Evolutionary conservation across 192 early-diverging fungal genomes (phyloP).

Genomic region (Coemansia brasiliensis): DNA sequence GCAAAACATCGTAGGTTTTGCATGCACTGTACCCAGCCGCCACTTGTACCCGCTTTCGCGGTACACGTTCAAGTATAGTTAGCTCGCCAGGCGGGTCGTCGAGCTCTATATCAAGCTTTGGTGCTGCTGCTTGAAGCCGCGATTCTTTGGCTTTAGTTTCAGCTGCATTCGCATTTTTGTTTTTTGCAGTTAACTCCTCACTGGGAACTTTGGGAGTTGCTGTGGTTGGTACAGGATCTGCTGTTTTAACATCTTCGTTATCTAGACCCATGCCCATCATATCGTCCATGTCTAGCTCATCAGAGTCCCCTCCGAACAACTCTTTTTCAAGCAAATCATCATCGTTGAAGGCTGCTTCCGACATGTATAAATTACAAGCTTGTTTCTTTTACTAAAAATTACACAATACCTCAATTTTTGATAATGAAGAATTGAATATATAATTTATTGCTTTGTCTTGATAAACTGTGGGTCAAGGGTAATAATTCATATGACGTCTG

Average conservation of each 20-base stretch:
- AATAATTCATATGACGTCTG: no score
- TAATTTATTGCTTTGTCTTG: no score
- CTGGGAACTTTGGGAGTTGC: neutral
- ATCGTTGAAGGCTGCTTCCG: slow-evolving; percentile 41
- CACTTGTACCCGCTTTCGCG: neutral
- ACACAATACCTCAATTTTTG: no score
- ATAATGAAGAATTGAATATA: no score
- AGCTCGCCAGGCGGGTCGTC: slow-evolving; percentile 43
- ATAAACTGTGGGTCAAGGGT: no score
- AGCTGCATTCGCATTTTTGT: neutral
- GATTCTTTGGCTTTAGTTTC: neutral
- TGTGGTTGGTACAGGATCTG: slow-evolving; percentile 1
- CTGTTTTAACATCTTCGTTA: neutral
- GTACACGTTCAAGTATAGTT: slow-evolving; percentile 21
- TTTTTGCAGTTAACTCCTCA: no score
- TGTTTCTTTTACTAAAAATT: no score
- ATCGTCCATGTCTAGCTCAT: slow-evolving; percentile 46
- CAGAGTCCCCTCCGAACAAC: slow-evolving; percentile 52
- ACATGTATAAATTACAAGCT: slow-evolving; percentile 20
- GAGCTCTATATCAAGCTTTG: slow-evolving; percentile 34
- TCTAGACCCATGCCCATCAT: slow-evolving; percentile 37
- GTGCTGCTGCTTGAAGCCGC: slow-evolving; percentile 1
- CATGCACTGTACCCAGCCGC: neutral
- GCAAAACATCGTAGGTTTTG: slow-evolving; percentile 28
- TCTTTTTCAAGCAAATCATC: slow-evolving; percentile 52